phyloP scores from a whole-genome alignment of 2,329 filamentous ascomycete species.

The Phialophora verrucosa region DNA sequence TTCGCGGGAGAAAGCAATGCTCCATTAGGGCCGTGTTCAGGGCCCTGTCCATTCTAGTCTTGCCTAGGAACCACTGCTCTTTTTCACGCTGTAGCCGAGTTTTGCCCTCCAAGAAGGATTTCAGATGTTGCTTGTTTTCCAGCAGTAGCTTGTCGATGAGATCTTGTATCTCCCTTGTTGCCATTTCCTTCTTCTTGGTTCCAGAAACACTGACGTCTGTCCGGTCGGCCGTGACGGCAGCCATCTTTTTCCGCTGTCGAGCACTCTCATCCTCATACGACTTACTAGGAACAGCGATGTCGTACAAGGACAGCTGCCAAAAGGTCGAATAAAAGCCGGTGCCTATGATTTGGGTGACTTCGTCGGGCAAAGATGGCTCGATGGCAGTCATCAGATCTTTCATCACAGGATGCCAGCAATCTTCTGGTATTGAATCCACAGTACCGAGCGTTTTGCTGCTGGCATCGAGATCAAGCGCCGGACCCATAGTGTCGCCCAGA shows the following conservation, averaged over 20 bases:
- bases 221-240: slow-evolving; percentile 71
- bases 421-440: slow-evolving; percentile 47
- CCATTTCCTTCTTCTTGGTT: slow-evolving; percentile 69
- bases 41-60: slow-evolving; percentile 66
- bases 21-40: slow-evolving; percentile 81
- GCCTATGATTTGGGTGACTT: slow-evolving; percentile 72
- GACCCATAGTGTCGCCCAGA: slow-evolving; percentile 26
- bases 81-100: slow-evolving; percentile 76
- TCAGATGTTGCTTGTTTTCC: slow-evolving; percentile 74
- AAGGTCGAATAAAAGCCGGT: slow-evolving; percentile 87
- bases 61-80: slow-evolving; percentile 74
- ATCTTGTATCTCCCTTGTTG: slow-evolving; percentile 71
- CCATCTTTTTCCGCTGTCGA: slow-evolving; percentile 69
- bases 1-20: slow-evolving; percentile 87
- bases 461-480: slow-evolving; percentile 25
- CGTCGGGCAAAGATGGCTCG: slow-evolving; percentile 63
- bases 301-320: slow-evolving; percentile 85
- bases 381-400: slow-evolving; percentile 75
- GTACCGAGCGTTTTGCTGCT: slow-evolving; percentile 39
- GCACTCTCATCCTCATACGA: slow-evolving; percentile 80
- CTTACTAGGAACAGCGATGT: slow-evolving; percentile 75
- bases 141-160: slow-evolving; percentile 72
- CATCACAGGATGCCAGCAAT: slow-evolving; percentile 71
- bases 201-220: slow-evolving; percentile 73
- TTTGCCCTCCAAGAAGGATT: slow-evolving; percentile 70